Evolutionary conservation across 2,329 filamentous ascomycete genomes (phyloP), one percentile per base, ranked within the genome.

Genomic region (Aspergillus piperis): DNA sequence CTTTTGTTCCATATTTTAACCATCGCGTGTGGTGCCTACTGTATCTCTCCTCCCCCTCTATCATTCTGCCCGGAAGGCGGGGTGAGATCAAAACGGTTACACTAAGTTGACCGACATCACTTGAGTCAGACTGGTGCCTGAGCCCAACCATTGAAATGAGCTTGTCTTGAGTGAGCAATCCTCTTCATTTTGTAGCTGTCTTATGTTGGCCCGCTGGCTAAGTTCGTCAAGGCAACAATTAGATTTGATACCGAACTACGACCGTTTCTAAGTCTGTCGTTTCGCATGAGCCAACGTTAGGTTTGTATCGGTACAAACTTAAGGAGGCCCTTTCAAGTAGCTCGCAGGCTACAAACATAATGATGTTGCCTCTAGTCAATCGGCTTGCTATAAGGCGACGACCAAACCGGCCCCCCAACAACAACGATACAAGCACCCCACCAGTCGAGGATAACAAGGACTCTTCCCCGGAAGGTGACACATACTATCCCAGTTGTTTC

Each of bases 401-500:
- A 36, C 39, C 27, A 32, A 13, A 36, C 25, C 15, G 30, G 19
- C 11, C 10, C 32, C 32, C 32, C 4, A 36, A 36, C 36, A 59
- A 38, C 59, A 48, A 25, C 15, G 53, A 44, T 50, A 48, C n/a
- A 11, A 36, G 5, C 50, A 41, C n/a, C 30, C 21, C 39, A 21
- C 30, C 53, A 2, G 23, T 8, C 25, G 53, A 36, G 27, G 25
- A 47, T 10, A 7, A 10, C 7, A 17, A 47, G 25, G 13, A 25
- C 10, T 10, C 23, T 17, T 15, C 25, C 15, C 15, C 23, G n/a
- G 27, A 54, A 58, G 38, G 62, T 30, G 48, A 61, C 19, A 27
- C 57, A 17, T 73, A 67, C 53, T 70, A 70, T 30, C 74, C 75
- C 1, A 67, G 49, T 19, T 13, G 75, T 5, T 66, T 61, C 48